A percentile compares a stretch with the other conserved stretches of the same genome.
Conservation (phyloP, 257 asterid genomes). For the Coffea canephora region DNA sequence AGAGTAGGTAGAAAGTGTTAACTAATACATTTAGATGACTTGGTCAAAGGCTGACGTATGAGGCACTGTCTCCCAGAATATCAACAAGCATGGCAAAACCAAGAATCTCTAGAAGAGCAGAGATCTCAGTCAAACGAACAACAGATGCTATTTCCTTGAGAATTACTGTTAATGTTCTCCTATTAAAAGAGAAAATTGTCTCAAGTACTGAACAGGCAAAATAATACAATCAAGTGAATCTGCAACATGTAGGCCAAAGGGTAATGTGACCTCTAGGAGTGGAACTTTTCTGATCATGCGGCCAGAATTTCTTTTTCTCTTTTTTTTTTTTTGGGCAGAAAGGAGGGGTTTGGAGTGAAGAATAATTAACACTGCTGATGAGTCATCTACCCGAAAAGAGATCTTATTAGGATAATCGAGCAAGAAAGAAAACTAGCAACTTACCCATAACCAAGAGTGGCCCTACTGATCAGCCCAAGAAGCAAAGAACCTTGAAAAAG, state of each 20-base stretch:
- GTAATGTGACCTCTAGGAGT: neutral
- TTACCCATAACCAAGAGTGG: conserved; percentile 76
- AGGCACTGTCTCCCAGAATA: neutral
- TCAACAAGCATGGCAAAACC: neutral
- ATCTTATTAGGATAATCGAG: neutral
- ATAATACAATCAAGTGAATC: neutral
- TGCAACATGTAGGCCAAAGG: neutral
- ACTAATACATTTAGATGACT: conserved; percentile 6
- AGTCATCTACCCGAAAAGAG: neutral
- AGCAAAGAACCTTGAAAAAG: conserved; percentile 97
- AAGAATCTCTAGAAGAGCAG: neutral
- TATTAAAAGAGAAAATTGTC: neutral
- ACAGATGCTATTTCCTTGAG: neutral
- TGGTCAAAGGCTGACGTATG: neutral
- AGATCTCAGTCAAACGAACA: neutral
- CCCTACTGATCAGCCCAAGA: conserved; percentile 92
- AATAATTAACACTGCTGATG: neutral
- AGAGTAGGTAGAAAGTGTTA: conserved; percentile 18
- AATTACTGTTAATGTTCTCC: neutral
- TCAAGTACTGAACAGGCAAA: neutral
- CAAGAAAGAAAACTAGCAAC: conserved; percentile 19
- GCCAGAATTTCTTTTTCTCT: neutral
- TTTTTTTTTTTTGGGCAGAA: too few species aligned
- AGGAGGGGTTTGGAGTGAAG: neutral
- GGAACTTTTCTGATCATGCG: neutral